Evolutionary conservation across 345 rosid species (phyloP).

Genomic region (Garcia nutans): DNA sequence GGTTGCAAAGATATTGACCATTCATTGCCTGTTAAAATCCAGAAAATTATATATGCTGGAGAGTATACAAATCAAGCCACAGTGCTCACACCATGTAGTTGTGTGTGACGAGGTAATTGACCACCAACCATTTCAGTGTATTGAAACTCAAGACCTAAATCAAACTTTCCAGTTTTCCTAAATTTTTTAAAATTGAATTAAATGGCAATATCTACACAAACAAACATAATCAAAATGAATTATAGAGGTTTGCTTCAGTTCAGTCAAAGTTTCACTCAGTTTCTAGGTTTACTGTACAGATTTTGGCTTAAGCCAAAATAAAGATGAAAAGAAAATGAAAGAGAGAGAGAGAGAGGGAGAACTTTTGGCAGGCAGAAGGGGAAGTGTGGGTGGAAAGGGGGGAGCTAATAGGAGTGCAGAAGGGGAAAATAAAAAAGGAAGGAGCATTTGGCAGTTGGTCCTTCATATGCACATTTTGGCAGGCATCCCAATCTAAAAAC

Average conservation of each 20-base stretch:
- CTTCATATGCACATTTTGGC: no score
- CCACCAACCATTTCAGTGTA: neutral
- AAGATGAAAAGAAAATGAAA: neutral
- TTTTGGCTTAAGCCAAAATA: neutral
- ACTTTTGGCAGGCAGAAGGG: neutral
- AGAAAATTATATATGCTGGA: neutral
- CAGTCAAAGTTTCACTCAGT: neutral
- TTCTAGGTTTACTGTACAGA: neutral
- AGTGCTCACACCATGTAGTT: neutral
- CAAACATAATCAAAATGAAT: neutral
- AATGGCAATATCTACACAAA: neutral
- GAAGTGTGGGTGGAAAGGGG: neutral
- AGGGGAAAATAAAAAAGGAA: neutral
- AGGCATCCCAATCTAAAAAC: no score
- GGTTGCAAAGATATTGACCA: slow-evolving; percentile 94
- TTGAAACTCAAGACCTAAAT: neutral
- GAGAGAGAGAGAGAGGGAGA: neutral
- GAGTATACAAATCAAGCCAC: neutral
- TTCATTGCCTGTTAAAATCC: slow-evolving; percentile 71
- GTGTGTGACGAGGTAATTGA: neutral
- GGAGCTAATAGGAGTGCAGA: neutral
- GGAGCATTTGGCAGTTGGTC: neutral
- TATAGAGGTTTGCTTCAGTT: neutral
- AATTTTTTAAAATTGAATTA: neutral
- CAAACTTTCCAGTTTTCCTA: neutral